Percentiles rank a stretch among this genome's conserved stretches.
phyloP scores from a whole-genome alignment of 768 basidiomycete genomes.

The Mycena venus region DNA sequence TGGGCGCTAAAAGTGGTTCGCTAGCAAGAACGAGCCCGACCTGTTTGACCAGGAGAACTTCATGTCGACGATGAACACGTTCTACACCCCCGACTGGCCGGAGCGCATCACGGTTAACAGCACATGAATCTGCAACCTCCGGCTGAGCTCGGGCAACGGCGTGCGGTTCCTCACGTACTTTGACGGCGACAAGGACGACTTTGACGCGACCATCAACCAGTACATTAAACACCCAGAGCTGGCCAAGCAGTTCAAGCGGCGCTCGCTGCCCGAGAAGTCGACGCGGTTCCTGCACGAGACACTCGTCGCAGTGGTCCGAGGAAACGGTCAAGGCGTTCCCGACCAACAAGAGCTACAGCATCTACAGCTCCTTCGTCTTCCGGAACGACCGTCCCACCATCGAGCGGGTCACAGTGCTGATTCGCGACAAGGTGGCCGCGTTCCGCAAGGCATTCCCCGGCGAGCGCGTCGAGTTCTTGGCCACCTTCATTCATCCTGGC shows the following conservation, averaged over 20 bases:
- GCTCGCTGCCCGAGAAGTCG: conserved; percentile 27
- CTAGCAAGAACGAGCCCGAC: conserved; percentile 16
- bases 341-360: conserved; percentile 30
- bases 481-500: conserved; percentile 31
- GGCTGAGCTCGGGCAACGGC: conserved; percentile 19
- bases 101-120: conserved; percentile 26
- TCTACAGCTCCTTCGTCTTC: conserved; percentile 33
- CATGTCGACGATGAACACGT: conserved; percentile 26
- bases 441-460: conserved; percentile 28
- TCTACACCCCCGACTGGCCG: conserved; percentile 34
- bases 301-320: conserved; percentile 33
- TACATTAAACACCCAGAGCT: conserved; percentile 28
- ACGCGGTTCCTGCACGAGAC: conserved; percentile 35
- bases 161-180: conserved; percentile 30
- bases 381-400: conserved; percentile 20
- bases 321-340: conserved; percentile 29
- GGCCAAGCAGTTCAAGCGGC: conserved; percentile 28
- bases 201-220: conserved; percentile 27
- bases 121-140: conserved; percentile 32
- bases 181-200: conserved; percentile 24
- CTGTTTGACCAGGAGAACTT: conserved; percentile 20
- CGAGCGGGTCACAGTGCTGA: conserved; percentile 19
- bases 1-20: conserved; percentile 31
- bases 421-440: conserved; percentile 4
- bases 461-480: conserved; percentile 30